Base-by-base conservation (phyloP, 306 rosid genomes). In the Acmispon strigosus region DNA sequence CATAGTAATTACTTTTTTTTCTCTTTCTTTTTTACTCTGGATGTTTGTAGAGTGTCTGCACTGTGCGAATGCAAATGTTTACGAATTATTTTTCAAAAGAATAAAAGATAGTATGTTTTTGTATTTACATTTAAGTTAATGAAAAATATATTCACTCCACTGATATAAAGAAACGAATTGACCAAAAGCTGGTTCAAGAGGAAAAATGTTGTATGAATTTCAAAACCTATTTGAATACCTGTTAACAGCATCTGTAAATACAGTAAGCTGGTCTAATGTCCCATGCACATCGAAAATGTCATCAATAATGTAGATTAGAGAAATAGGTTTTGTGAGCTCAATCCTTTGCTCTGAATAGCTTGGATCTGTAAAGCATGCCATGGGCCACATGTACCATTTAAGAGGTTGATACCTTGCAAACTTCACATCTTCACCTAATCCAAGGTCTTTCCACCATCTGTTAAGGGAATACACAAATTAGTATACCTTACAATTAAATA, bases 401-500 rank as follows among this genome's bases (percentile, higher is more conserved):
- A 84, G 54, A 13, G 95, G 85, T 55, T 88, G 77, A 81, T 86
- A 51, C 24, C 69, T 78, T 0, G 49, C 76, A 61, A 84, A 73
- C 36, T 67, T 68, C 58, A 76, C 58, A 50, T 78, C 76, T 34
- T 70, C 64, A 0, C 48, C 54, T 70, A 86, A 29, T 0, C 77
- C 94, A 13, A 72, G 75, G 1, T 70, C 77, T 62, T 42, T 69
- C 90, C 94, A 86, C 90, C 94, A 84, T 67, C 90, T 86, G 45
- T 48, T 44, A 10, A 24, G 10, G 17, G 13, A 27, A 20, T 10
- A 0, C 1, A 8, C 10, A 3, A 1, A 39, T 39, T 39, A 39
- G 43, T 39, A 2, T 39, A 1, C 10, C 11, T 39, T 2, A 39
- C 11, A 7, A 39, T 36, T 39, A 39, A 29, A 0, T 39, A 39